Percentiles rank a stretch among this genome's conserved stretches.
Evolutionary conservation across 257 asterid species (phyloP).

Genomic region (Orobanche coerulescens): DNA sequence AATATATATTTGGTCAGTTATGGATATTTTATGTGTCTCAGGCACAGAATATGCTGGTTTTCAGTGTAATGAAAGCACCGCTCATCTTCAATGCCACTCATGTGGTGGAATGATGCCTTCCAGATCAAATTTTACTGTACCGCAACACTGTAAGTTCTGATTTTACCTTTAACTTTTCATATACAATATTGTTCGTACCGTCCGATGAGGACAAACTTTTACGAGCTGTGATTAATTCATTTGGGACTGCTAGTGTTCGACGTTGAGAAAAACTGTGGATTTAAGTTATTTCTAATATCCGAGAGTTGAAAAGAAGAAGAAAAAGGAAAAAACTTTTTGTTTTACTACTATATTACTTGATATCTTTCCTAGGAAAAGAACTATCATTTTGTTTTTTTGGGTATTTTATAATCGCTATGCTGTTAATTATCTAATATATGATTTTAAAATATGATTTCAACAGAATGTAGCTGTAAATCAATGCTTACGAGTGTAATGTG

Average conservation of each 20-base stretch:
- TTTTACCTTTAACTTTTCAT: constrained; percentile 15
- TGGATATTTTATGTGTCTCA: constrained; percentile 27
- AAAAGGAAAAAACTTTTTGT: neutral
- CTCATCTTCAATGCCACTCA: constrained; percentile 84
- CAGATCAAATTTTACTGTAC: constrained; percentile 45
- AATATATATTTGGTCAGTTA: constrained; percentile 7
- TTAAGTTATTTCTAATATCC: neutral
- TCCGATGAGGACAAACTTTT: neutral
- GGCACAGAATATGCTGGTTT: constrained; percentile 62
- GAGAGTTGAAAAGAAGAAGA: neutral
- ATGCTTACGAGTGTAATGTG: neutral
- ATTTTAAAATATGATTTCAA: neutral
- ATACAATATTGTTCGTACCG: neutral
- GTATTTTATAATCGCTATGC: neutral
- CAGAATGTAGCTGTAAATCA: neutral
- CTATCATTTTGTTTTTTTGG: neutral
- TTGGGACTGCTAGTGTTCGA: neutral
- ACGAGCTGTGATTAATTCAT: neutral
- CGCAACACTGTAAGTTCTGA: constrained; percentile 67
- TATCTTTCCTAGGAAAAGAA: neutral
- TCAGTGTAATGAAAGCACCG: constrained; percentile 62
- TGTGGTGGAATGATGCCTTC: constrained; percentile 98
- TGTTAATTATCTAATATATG: neutral
- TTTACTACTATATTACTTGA: neutral
- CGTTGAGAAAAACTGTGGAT: neutral